phyloP scores from a whole-genome alignment of 257 asterid species.

The Echites panduratus region DNA sequence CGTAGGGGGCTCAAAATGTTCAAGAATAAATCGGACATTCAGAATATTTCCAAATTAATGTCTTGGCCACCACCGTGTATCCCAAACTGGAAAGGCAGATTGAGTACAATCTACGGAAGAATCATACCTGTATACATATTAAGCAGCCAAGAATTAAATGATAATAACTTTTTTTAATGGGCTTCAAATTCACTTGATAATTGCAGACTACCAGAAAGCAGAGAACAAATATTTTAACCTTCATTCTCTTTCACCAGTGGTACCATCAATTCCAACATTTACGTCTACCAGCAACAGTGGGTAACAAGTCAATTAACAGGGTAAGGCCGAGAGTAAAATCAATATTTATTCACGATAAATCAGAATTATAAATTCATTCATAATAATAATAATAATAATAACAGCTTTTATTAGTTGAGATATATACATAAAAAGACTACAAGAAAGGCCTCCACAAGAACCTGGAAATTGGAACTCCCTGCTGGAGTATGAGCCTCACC shows the following conservation, averaged over 20 bases:
- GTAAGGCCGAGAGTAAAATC: background rate
- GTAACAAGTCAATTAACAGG: background rate
- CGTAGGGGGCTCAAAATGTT: background rate
- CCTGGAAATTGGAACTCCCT: background rate
- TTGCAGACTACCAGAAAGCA: background rate
- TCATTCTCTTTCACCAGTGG: background rate
- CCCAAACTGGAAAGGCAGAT: too few species aligned
- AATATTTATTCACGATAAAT: background rate
- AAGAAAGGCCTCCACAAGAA: background rate
- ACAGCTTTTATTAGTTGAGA: background rate
- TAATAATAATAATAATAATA: background rate
- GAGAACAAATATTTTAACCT: background rate
- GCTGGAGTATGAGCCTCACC: background rate
- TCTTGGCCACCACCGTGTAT: background rate
- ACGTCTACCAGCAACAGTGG: background rate
- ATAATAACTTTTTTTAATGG: background rate
- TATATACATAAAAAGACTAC: background rate
- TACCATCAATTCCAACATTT: background rate
- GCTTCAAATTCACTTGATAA: slow-evolving; percentile 8
- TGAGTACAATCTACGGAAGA: background rate
- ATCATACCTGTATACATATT: background rate
- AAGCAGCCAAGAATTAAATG: background rate
- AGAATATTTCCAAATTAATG: background rate
- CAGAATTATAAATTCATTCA: background rate
- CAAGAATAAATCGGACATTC: background rate